A percentile compares a stretch with the other conserved stretches of the same genome.
These are phyloP conservation scores for Cicer yamashitae DNA, from an alignment of 306 rosid species.

Conservation along the genomic window DNA sequence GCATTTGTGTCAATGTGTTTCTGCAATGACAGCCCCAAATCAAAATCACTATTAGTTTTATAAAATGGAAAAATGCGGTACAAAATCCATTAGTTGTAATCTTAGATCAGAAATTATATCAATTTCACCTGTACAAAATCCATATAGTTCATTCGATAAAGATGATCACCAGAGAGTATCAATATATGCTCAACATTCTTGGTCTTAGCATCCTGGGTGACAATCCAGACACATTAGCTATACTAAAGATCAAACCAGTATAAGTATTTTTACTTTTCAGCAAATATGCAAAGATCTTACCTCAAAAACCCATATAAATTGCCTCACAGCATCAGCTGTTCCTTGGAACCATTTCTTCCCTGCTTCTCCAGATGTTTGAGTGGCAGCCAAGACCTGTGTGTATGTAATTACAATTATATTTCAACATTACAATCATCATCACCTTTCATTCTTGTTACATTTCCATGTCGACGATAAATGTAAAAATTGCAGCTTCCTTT, in stretches of 20 bases:
- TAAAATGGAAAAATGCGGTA: background rate
- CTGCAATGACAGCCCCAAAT: constrained; percentile 53
- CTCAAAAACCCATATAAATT: constrained; percentile 93
- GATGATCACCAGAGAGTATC: constrained; percentile 95
- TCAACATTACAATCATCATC: constrained; percentile 9
- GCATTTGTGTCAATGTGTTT: constrained; percentile 89
- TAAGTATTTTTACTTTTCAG: background rate
- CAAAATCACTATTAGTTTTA: constrained; percentile 25
- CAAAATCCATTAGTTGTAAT: constrained; percentile 14
- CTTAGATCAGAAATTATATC: background rate
- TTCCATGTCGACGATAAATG: background rate
- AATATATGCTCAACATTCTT: constrained; percentile 86
- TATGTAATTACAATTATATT: constrained; percentile 31
- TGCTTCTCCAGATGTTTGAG: constrained; percentile 88
- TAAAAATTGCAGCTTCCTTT: no score
- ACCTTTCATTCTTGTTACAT: background rate
- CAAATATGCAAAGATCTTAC: constrained; percentile 47
- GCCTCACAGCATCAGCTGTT: constrained; percentile 97
- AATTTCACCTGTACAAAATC: constrained; percentile 77
- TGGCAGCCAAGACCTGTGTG: constrained; percentile 88
- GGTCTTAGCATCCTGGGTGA: constrained; percentile 79
- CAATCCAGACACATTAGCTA: constrained; percentile 31
- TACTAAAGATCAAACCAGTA: background rate
- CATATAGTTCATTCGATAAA: constrained; percentile 89
- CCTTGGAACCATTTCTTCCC: constrained; percentile 97